phyloP scores from a whole-genome alignment of 768 basidiomycete genomes.

The Podaxis sp. region DNA sequence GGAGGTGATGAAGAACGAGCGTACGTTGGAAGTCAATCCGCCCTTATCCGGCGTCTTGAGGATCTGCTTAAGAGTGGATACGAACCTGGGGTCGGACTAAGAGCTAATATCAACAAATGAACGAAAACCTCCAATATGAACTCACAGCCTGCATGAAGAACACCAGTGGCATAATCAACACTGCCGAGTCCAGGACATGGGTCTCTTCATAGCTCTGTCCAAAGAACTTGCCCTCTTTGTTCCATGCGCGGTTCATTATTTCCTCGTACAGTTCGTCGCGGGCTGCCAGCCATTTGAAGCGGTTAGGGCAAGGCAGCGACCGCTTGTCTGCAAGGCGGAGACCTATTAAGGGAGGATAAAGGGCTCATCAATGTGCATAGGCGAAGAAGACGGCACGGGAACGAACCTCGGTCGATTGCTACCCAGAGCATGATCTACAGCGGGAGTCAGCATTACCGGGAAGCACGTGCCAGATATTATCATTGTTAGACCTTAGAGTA shows the following conservation, averaged over 20 bases:
- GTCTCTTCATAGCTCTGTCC: constrained; percentile 91
- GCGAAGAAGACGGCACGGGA: neutral
- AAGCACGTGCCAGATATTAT: no score
- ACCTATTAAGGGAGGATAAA: constrained; percentile 34
- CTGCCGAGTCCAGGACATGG: constrained; percentile 78
- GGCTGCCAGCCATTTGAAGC: constrained; percentile 17
- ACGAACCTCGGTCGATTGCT: constrained; percentile 82
- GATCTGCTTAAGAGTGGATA: constrained; percentile 80
- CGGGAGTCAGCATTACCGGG: constrained; percentile 12
- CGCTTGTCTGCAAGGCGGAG: constrained; percentile 94
- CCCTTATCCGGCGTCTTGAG: constrained; percentile 87
- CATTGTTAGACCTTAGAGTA: constrained; percentile 67
- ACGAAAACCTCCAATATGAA: neutral
- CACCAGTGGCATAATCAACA: constrained; percentile 89
- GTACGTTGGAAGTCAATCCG: constrained; percentile 84
- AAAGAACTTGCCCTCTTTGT: constrained; percentile 64
- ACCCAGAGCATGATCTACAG: constrained; percentile 92
- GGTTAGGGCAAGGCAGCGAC: constrained; percentile 72
- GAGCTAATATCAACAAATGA: neutral
- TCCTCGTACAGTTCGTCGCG: constrained; percentile 73
- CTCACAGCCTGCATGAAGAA: constrained; percentile 85
- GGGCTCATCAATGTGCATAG: neutral
- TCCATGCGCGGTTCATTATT: constrained; percentile 89
- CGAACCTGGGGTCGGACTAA: constrained; percentile 86
- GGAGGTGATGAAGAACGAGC: constrained; percentile 18